Evolutionary conservation across 2,329 filamentous ascomycete species (phyloP).

Genomic region (Periconia sp.): DNA sequence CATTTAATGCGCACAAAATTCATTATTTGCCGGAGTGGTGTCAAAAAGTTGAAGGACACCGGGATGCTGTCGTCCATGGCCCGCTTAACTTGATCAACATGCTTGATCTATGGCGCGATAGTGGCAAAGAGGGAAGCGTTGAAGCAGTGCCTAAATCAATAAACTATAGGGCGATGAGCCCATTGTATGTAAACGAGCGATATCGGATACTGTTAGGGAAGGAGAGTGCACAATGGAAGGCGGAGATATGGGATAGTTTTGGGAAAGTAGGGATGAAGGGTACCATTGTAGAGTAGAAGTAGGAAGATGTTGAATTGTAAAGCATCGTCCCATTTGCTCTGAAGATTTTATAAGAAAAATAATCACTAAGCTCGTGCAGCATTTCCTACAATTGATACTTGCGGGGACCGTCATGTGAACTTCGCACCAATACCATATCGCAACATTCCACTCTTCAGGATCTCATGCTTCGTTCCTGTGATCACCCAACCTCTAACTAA

Average conservation of each 20-base stretch:
- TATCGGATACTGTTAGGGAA: slow-evolving; percentile 35
- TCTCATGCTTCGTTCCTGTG: too few relatives aligned
- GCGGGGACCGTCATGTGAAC: not conserved
- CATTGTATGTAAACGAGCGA: slow-evolving; percentile 37
- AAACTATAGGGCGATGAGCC: slow-evolving; percentile 38
- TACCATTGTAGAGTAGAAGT: slow-evolving; percentile 31
- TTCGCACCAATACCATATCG: too few relatives aligned
- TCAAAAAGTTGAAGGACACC: slow-evolving; percentile 73
- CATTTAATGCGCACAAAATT: slow-evolving; percentile 91
- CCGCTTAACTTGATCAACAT: slow-evolving; percentile 71
- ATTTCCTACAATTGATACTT: not conserved
- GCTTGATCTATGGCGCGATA: slow-evolving; percentile 43
- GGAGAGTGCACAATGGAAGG: slow-evolving; percentile 21
- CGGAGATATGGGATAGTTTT: slow-evolving; percentile 40
- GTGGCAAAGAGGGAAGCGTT: slow-evolving; percentile 12
- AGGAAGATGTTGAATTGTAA: too few relatives aligned
- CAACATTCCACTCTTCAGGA: too few relatives aligned
- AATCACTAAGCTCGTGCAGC: too few relatives aligned
- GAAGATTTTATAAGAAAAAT: too few relatives aligned
- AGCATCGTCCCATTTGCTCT: too few relatives aligned
- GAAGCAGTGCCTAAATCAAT: slow-evolving; percentile 33
- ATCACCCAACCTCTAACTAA: too few relatives aligned
- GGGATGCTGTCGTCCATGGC: slow-evolving; percentile 81
- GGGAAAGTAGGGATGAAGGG: slow-evolving; percentile 41
- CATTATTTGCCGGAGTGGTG: slow-evolving; percentile 81